Evolutionary conservation across 1,284 basidiomycete genomes (phyloP), one percentile per base, ranked within the genome.

Genomic region (Dichomitus squalens): DNA sequence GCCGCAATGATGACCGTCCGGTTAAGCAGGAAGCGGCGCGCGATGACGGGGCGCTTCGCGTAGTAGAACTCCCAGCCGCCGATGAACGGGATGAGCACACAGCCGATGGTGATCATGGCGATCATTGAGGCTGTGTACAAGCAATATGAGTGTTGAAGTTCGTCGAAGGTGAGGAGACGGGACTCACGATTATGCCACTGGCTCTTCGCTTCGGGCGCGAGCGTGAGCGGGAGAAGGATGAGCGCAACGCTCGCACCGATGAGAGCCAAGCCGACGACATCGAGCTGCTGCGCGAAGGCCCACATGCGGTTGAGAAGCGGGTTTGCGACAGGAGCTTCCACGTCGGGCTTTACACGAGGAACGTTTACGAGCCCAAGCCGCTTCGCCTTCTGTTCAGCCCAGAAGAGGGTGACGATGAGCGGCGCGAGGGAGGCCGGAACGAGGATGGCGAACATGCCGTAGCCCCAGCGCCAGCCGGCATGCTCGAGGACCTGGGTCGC

Each of bases 401-500:
- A 92, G 52, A 87, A 74, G 11, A 93, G 82, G 14, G 84, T 85
- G 56, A 79, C 56, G 63, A 91, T 88, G 49, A 87, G 78, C 4
- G 86, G 86, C 2, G 77, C 65, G 31, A 87, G 76, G 0, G 83
- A 69, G 2, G 73, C 74, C 0, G 86, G 85, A 25, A 87, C 74
- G 34, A 87, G 75, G 61, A 86, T 82, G 47, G 79, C 84, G 68
- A 84, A 88, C 84, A 92, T 88, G 49, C 81, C 87, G 66, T 90
- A 89, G 29, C 91, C 91, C 85, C 88, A 90, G 71, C 90, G 76
- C 92, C 91, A 93, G 4, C 80, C 78, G 38, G 75, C 67, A 44
- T 80, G 75, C 49, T 83, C 73, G 47, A 92, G 73, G 8, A 86
- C 75, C 34, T 77, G 74, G 18, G 85, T 78, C 7, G 81, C 77